Base-by-base conservation (phyloP, 352 stramenopile genomes). In the Aphanomyces cochlioides region DNA sequence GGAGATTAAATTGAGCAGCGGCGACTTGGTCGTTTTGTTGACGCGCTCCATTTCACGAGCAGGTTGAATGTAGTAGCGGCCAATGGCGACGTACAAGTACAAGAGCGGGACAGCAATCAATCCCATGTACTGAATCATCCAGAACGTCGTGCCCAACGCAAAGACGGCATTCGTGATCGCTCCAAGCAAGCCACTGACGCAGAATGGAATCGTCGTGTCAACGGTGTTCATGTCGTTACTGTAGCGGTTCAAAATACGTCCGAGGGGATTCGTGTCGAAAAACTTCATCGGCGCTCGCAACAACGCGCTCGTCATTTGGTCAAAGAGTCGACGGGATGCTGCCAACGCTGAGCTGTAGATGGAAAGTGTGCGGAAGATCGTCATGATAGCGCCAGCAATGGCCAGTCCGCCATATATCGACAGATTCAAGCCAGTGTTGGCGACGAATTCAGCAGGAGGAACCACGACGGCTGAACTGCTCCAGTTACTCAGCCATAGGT, bases 231-330 rank as follows among this genome's bases (percentile, higher is more conserved):
- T 95, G 76, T 98, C 93, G 17, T 89, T 91, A 37, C 80, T 80
- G 78, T 97, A 98, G 4, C 95, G 82, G 67, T 95, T 97, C 5
- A 98, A 39, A 28, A 98, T 95, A 45, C 90, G 81, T 7, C 89
- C 91, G 19, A 90, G 78, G 3, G 92, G 94, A 66, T 96, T 97
- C 7, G 88, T 91, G 78, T 98, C 93, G 75, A 98, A 98, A 76
- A 98, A 98, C 34, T 83, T 73, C 73, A 98, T 87, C n/a, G 92
- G 92, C 15, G 94, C 93, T 34, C 81, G 74, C 37, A 98, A 75
- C 39, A 98, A 89, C 34, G 87, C 86, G 7, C 79, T 77, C 28
- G 90, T 90, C 47, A 98, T 78, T 43, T 85, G 75, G 63, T 98
- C 76, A 74, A 98, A 97, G 3, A 98, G 74, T 60, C 76, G 75